Evolutionary conservation across 306 rosid species (phyloP), one percentile per base, ranked within the genome.

Genomic region (Gleditsia sinensis): DNA sequence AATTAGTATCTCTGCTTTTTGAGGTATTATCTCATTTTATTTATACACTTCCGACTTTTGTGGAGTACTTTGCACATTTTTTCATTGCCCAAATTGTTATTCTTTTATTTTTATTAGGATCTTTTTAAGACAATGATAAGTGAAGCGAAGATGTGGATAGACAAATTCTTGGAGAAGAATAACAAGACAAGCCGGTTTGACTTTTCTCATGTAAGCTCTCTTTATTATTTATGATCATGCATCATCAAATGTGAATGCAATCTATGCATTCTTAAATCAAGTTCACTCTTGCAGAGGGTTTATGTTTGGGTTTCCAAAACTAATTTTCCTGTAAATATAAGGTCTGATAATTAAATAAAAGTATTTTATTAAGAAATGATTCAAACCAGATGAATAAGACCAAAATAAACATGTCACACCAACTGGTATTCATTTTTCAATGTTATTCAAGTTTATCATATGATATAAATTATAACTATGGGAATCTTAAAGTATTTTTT

Each of bases 111-210:
- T 63, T 71, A 61, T 61, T 68, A 92, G 98, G 98, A 94, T 86
- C 86, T 91, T 67, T 90, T 94, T 81, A 91, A 94, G 97, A 48
- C 97, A 2, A 86, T 88, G 96, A 83, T 80, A 62, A n/a, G 58
- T 61, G 88, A 86, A 2, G 80, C 77, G 40, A 84, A 43, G 85
- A 78, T 5, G 32, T 0, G 3, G 3, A 55, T 75, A 19, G 97
- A 94, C 59, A 74, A 51, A 73, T 19, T 55, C 36, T 67, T 89
- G 80, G 77, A 81, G 51, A 91, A 83, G 84, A 61, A 60, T 34
- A 60, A 61, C 81, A 81, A 5, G 87, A 84, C 82, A 83, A 87
- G 84, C 83, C 90, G 71, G 32, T 88, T 88, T 83, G 94, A 94
- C 81, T 78, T 92, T 20, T 32, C 54, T 78, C 77, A 66, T 37